phyloP scores from a whole-genome alignment of 805 yeast genomes.

The Cyberlindnera veronae region DNA sequence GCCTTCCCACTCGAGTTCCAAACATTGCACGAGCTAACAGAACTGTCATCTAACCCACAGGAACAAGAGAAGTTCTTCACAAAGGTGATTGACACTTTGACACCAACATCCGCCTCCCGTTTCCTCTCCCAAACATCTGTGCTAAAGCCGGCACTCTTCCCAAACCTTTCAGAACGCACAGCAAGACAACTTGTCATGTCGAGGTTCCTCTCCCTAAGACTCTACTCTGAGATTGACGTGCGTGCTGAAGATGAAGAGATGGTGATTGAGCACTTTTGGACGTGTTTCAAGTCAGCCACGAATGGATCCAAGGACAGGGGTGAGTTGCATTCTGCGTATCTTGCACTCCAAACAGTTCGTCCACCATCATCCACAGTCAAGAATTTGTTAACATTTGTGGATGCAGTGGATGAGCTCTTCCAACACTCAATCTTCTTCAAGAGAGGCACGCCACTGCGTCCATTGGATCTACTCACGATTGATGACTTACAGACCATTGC shows the following conservation, averaged over 20 bases:
- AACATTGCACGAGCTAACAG: constrained; percentile 8
- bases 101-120: constrained; percentile 9
- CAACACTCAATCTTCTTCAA: constrained; percentile 31
- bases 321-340: constrained; percentile 36
- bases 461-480: constrained; percentile 34
- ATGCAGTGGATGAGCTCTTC: constrained; percentile 30
- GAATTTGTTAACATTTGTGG: constrained; percentile 18
- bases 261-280: constrained; percentile 36
- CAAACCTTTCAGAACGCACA: constrained; percentile 13
- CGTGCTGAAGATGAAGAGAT: constrained; percentile 12
- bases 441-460: constrained; percentile 36
- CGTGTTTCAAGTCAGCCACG: constrained; percentile 40
- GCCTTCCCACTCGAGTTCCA: constrained; percentile 14
- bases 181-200: constrained; percentile 22
- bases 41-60: constrained; percentile 2
- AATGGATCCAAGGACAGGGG: constrained; percentile 39
- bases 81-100: constrained; percentile 7
- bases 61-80: constrained; percentile 12
- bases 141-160: constrained; percentile 12
- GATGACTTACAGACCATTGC: constrained; percentile 36
- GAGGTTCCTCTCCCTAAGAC: constrained; percentile 27
- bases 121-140: constrained; percentile 8
- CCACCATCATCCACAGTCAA: constrained; percentile 13
- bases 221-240: constrained; percentile 26
- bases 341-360: constrained; percentile 24